These are phyloP conservation scores for Friedmanniomyces simplex DNA, from an alignment of 495 filamentous ascomycete species.

Conservation along the genomic window DNA sequence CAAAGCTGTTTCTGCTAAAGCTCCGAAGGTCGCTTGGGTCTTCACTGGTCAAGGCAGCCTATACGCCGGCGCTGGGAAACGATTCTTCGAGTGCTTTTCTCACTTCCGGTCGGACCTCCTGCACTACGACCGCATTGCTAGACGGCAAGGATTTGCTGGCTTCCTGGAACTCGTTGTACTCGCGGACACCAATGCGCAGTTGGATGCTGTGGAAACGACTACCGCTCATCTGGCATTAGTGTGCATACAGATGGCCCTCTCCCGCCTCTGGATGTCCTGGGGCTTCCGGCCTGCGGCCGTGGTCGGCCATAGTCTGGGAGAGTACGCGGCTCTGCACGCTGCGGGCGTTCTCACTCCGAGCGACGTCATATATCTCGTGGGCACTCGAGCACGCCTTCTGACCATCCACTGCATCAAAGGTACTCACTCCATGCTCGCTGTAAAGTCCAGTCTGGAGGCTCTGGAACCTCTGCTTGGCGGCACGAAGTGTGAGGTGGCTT, in stretches of 20 bases:
- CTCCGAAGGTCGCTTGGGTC: slow-evolving; percentile 6
- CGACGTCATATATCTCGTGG: slow-evolving; percentile 20
- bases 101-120: slow-evolving; percentile 4
- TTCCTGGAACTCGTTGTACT: slow-evolving; percentile 7
- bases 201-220: neutral
- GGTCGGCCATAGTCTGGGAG: slow-evolving; percentile 29
- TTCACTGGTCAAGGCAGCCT: slow-evolving; percentile 18
- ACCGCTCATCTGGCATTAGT: slow-evolving; percentile 29
- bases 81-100: slow-evolving; percentile 3
- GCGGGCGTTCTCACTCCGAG: slow-evolving; percentile 19
- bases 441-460: slow-evolving; percentile 6
- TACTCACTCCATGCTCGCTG: slow-evolving; percentile 28
- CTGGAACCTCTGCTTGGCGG: neutral
- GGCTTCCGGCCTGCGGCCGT: slow-evolving; percentile 28
- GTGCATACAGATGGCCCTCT: slow-evolving; percentile 31
- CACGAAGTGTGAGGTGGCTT: slow-evolving; percentile 28
- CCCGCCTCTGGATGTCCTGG: slow-evolving; percentile 27
- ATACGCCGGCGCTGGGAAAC: slow-evolving; percentile 5
- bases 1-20: slow-evolving; percentile 16
- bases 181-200: neutral
- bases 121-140: neutral
- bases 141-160: slow-evolving; percentile 5
- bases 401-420: slow-evolving; percentile 5
- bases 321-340: slow-evolving; percentile 24
- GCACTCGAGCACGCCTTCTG: slow-evolving; percentile 17